These are phyloP conservation scores for Fomitopsis palustris DNA, from an alignment of 1,284 basidiomycete genomes.

Conservation along the genomic window DNA sequence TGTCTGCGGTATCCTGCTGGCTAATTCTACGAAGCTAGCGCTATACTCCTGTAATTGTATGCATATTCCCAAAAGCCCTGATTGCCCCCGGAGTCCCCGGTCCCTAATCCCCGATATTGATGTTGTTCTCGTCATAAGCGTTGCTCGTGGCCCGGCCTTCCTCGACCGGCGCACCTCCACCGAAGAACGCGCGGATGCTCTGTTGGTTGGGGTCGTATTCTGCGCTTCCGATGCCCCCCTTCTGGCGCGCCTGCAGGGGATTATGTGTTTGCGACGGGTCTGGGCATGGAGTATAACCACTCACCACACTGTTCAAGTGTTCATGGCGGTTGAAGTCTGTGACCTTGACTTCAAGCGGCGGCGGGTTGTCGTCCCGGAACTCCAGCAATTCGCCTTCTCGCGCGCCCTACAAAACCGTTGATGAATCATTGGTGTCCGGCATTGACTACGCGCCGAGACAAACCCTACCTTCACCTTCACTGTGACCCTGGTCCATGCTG, in stretches of 20 bases:
- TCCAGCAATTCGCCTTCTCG: conserved; percentile 24
- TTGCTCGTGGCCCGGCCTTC: conserved; percentile 32
- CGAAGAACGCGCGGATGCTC: conserved; percentile 76
- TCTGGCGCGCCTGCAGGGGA: conserved; percentile 58
- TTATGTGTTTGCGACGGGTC: background rate
- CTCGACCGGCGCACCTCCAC: conserved; percentile 36
- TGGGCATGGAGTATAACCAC: conserved; percentile 20
- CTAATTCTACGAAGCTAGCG: background rate
- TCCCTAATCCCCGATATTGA: conserved; percentile 18
- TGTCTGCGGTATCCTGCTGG: conserved; percentile 2
- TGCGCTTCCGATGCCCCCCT: conserved; percentile 72
- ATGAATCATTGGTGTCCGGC: background rate
- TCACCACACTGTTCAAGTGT: conserved; percentile 55
- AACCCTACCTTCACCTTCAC: conserved; percentile 30
- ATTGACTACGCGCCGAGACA: background rate
- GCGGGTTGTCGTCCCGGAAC: conserved; percentile 25
- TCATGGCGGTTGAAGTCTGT: conserved; percentile 52
- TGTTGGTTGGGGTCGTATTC: conserved; percentile 74
- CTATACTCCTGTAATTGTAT: conserved; percentile 9
- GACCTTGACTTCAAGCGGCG: conserved; percentile 40
- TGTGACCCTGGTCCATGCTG: conserved; percentile 63
- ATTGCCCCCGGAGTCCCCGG: background rate
- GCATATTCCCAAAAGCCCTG: conserved; percentile 7
- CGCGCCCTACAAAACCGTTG: conserved; percentile 23
- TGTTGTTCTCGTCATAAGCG: conserved; percentile 27